These are phyloP conservation scores for Asterochloris sp. DNA, from an alignment of 139 green algal species.

Conservation along the genomic window DNA sequence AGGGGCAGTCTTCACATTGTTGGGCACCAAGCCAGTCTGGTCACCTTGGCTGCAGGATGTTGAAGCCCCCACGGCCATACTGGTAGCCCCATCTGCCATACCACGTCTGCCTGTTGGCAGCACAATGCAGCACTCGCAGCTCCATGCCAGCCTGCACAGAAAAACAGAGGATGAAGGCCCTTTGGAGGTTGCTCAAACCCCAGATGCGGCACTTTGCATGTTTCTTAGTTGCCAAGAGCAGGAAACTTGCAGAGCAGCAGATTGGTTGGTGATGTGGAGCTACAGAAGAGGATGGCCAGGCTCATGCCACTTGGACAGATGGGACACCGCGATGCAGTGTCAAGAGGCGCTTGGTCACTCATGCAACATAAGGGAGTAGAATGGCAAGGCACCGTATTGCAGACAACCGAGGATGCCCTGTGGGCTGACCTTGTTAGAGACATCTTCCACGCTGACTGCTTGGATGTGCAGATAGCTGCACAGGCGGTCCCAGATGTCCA, in stretches of 20 bases:
- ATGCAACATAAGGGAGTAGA: not conserved
- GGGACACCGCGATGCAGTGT: too few relatives aligned
- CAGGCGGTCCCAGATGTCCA: constrained; percentile 90
- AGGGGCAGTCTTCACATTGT: not conserved
- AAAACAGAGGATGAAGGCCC: not conserved
- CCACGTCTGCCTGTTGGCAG: constrained; percentile 65
- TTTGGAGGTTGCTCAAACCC: too few relatives aligned
- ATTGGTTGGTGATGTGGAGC: not conserved
- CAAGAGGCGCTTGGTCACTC: not conserved
- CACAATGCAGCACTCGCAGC: constrained; percentile 81
- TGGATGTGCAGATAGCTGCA: constrained; percentile 72
- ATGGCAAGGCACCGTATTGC: not conserved
- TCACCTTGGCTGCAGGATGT: constrained; percentile 40
- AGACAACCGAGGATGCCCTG: not conserved
- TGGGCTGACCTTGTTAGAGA: constrained; percentile 77
- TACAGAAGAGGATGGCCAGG: not conserved
- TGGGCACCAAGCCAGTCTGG: not conserved
- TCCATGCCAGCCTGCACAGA: constrained; percentile 69
- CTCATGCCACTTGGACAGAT: not conserved
- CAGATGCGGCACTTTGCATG: too few relatives aligned
- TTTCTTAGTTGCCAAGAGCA: too few relatives aligned
- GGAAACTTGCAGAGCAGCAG: too few relatives aligned
- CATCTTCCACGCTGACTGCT: constrained; percentile 84
- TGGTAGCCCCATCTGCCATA: constrained; percentile 93
- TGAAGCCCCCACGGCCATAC: constrained; percentile 86